Evolutionary conservation across 257 asterid species (phyloP).

Genomic region (Salvia miltiorrhiza): DNA sequence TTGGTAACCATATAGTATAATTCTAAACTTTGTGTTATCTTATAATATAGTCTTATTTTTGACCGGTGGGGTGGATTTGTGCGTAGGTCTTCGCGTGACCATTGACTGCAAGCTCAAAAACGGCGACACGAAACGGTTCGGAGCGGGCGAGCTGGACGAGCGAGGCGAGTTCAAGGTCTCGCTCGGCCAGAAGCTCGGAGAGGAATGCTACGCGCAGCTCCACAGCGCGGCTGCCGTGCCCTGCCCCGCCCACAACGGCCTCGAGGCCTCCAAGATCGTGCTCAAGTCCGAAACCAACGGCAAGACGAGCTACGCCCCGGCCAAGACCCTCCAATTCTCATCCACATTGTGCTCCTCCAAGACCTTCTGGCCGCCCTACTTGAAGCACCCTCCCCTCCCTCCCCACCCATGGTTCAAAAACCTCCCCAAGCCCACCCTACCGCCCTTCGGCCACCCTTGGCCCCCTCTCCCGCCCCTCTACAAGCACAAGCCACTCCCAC

Average conservation of each 20-base stretch:
- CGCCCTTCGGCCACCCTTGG: slow-evolving; percentile 40
- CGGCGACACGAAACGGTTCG: slow-evolving; percentile 52
- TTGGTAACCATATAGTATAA: no score
- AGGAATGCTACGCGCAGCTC: slow-evolving; percentile 82
- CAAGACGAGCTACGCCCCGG: slow-evolving; percentile 43
- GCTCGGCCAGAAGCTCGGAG: slow-evolving; percentile 46
- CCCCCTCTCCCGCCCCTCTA: slow-evolving; percentile 34
- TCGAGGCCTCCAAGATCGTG: slow-evolving; percentile 56
- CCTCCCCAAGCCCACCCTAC: slow-evolving; percentile 30
- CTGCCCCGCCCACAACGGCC: slow-evolving; percentile 63
- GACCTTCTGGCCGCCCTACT: slow-evolving; percentile 73
- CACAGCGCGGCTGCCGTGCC: slow-evolving; percentile 64
- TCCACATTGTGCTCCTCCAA: slow-evolving; percentile 71
- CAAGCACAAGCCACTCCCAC: slow-evolving; percentile 9
- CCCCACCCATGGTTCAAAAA: slow-evolving; percentile 36
- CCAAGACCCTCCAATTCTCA: slow-evolving; percentile 56
- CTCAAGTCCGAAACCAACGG: slow-evolving; percentile 33
- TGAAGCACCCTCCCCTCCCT: slow-evolving; percentile 60
- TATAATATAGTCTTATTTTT: neutral
- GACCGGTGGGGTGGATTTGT: neutral
- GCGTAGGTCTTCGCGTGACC: slow-evolving; percentile 67
- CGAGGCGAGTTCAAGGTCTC: slow-evolving; percentile 67
- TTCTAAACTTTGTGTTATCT: no score
- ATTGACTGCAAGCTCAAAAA: slow-evolving; percentile 69
- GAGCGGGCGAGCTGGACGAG: slow-evolving; percentile 49